Conservation (phyloP, 2,329 filamentous ascomycete species). For the Microdochium paspali region DNA sequence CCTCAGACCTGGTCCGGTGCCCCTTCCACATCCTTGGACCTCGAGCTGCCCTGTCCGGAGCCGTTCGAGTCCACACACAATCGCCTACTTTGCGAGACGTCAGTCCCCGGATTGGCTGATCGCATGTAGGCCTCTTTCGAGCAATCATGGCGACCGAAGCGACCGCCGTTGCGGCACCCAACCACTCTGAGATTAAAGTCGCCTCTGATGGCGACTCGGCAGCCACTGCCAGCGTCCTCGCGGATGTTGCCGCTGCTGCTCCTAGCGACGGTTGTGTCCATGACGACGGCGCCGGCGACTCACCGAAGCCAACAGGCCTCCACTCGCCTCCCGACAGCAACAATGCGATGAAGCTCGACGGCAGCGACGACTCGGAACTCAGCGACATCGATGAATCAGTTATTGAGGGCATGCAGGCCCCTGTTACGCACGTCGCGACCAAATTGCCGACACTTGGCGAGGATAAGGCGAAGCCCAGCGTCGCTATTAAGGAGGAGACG, state of each 20-base stretch:
- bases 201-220: constrained; percentile 8
- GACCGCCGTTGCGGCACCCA: constrained; percentile 37
- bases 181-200: constrained; percentile 6
- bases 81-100: not conserved
- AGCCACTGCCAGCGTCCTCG: constrained; percentile 1
- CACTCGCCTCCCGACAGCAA: constrained; percentile 58
- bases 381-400: constrained; percentile 50
- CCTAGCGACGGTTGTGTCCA: constrained; percentile 13
- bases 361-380: constrained; percentile 52
- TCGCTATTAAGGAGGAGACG: constrained; percentile 8
- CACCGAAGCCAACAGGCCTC: constrained; percentile 37
- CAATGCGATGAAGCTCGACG: constrained; percentile 47
- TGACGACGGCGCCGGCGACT: constrained; percentile 18
- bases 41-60: not conserved
- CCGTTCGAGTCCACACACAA: not conserved
- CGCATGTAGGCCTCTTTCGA: constrained; percentile 31
- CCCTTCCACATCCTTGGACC: not conserved
- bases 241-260: constrained; percentile 1
- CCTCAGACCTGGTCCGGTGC: not conserved
- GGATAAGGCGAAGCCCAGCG: constrained; percentile 5
- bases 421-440: constrained; percentile 2
- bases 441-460: constrained; percentile 5
- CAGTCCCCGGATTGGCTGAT: constrained; percentile 5
- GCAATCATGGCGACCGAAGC: constrained; percentile 46
- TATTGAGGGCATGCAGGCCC: constrained; percentile 5